Conservation (phyloP, 768 basidiomycete species). For the Tephrocybe sp. region DNA sequence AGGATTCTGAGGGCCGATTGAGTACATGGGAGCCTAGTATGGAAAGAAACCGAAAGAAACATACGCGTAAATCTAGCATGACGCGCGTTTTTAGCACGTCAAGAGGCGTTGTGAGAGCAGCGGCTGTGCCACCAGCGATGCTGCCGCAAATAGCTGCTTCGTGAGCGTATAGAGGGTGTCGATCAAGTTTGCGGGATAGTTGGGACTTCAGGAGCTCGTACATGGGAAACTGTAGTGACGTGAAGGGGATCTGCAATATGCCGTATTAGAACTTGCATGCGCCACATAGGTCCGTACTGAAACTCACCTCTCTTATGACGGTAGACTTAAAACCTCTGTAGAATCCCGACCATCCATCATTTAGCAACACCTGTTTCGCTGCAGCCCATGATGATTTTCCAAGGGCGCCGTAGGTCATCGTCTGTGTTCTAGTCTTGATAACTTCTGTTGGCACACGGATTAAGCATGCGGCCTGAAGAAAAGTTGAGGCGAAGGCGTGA, state of each 20-base stretch:
- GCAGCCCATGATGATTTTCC: conserved; percentile 60
- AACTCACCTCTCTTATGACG: conserved; percentile 45
- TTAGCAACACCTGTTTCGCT: conserved; percentile 50
- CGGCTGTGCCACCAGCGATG: conserved; percentile 87
- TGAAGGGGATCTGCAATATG: conserved; percentile 81
- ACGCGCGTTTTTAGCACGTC: conserved; percentile 97
- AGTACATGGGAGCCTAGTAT: neutral
- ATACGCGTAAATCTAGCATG: conserved; percentile 88
- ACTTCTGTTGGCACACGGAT: conserved; percentile 96
- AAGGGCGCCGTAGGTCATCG: conserved; percentile 63
- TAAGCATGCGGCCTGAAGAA: conserved; percentile 74
- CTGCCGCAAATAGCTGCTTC: conserved; percentile 89
- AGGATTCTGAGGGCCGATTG: conserved; percentile 37
- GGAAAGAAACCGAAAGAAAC: conserved; percentile 17
- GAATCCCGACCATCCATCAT: conserved; percentile 73
- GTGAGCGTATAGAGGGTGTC: conserved; percentile 60
- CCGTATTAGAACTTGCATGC: neutral
- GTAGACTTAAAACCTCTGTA: conserved; percentile 88
- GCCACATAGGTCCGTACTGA: too few species aligned
- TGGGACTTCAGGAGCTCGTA: conserved; percentile 84
- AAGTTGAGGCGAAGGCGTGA: conserved; percentile 4
- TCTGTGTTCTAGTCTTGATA: conserved; percentile 91
- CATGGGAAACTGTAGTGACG: conserved; percentile 92
- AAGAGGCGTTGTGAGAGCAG: conserved; percentile 87
- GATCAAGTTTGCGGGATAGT: conserved; percentile 50